phyloP scores from a whole-genome alignment of 2,329 filamentous ascomycete species.

The Epichloe baconii region DNA sequence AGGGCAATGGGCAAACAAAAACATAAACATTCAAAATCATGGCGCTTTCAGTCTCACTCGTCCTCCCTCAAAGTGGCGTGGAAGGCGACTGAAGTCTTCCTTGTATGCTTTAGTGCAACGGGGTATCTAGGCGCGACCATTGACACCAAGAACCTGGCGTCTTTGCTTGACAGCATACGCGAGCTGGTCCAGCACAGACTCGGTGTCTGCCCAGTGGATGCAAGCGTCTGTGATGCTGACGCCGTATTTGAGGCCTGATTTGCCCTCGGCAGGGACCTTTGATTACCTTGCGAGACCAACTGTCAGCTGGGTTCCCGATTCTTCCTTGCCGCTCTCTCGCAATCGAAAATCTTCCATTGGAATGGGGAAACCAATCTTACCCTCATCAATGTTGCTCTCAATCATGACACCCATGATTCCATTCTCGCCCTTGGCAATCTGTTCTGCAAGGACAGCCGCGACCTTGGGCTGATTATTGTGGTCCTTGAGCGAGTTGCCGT shows the following conservation, averaged over 20 bases:
- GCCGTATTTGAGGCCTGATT: conserved; percentile 66
- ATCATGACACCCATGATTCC: conserved; percentile 96
- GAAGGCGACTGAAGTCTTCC: no score
- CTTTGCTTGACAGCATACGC: conserved; percentile 71
- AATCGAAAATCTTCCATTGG: neutral
- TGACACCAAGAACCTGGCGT: conserved; percentile 26
- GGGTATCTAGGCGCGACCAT: neutral
- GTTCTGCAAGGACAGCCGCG: conserved; percentile 57
- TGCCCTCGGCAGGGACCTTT: conserved; percentile 75
- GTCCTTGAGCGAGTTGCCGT: conserved; percentile 94
- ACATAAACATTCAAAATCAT: neutral
- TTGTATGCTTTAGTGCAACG: neutral
- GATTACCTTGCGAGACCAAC: conserved; percentile 32
- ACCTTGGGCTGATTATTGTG: conserved; percentile 92
- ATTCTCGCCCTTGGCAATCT: conserved; percentile 75
- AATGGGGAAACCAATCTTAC: conserved; percentile 12
- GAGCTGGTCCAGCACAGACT: conserved; percentile 69
- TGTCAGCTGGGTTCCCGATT: neutral
- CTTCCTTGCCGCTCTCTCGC: neutral
- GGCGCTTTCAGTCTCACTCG: neutral
- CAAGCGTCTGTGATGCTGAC: conserved; percentile 94
- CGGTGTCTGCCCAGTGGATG: conserved; percentile 82
- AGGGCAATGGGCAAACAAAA: neutral
- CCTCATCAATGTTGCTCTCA: conserved; percentile 91
- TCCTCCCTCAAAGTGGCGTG: neutral